phyloP scores from a whole-genome alignment of 2,329 filamentous ascomycete genomes.

The Ophiostoma ulmi region DNA sequence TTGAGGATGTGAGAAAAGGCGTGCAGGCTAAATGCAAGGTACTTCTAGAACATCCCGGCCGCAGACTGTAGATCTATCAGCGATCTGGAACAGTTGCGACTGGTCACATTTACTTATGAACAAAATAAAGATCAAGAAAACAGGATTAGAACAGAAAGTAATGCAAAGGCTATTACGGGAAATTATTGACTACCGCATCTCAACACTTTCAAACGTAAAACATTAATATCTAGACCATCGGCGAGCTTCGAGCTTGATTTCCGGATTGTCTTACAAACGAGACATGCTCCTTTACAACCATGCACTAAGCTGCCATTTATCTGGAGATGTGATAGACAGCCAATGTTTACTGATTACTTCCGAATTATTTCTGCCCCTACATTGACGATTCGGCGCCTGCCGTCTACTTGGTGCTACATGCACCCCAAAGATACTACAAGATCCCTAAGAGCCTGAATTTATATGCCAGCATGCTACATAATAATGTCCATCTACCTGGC shows the following conservation, averaged over 20 bases:
- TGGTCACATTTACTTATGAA: background rate
- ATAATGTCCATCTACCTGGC: background rate
- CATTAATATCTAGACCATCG: background rate
- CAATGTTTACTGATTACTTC: background rate
- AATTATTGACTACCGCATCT: background rate
- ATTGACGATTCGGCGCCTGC: background rate
- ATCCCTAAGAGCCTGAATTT: background rate
- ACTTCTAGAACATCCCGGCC: background rate
- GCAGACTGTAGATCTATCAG: background rate
- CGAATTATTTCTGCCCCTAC: background rate
- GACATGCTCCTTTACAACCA: background rate
- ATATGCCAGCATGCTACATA: background rate
- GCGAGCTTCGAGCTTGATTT: background rate
- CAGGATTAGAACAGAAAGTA: background rate
- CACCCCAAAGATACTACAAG: background rate
- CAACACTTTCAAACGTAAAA: background rate
- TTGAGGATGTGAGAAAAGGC: background rate
- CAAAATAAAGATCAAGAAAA: background rate
- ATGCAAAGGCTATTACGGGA: background rate
- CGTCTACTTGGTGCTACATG: background rate
- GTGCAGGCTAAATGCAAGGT: background rate
- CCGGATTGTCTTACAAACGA: background rate
- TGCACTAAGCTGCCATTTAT: background rate
- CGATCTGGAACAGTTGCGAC: background rate
- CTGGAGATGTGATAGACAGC: background rate